Evolutionary conservation across 2,329 filamentous ascomycete species (phyloP).

Genomic region (Fusarium kyushuense): DNA sequence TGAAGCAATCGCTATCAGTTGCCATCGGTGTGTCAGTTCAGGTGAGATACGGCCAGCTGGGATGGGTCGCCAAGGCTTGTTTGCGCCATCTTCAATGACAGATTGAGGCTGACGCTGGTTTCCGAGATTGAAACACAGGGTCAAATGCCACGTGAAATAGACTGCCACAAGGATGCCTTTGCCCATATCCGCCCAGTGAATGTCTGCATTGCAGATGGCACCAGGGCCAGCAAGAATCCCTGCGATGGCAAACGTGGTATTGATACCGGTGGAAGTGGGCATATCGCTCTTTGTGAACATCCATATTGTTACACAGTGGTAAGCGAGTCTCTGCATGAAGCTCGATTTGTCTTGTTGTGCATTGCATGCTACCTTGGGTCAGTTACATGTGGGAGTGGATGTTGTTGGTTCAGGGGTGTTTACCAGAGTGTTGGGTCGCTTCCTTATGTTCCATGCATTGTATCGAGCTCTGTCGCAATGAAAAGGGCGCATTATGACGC

Average conservation of each 20-base stretch:
- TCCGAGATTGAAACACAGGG: constrained; percentile 52
- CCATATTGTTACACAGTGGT: constrained; percentile 31
- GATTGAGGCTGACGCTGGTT: constrained; percentile 54
- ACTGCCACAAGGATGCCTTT: constrained; percentile 38
- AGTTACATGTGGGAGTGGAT: constrained; percentile 18
- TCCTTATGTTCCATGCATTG: constrained; percentile 1
- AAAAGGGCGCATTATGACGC: constrained; percentile 3
- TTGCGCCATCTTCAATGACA: constrained; percentile 54
- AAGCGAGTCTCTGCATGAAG: constrained; percentile 25
- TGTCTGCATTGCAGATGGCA: constrained; percentile 27
- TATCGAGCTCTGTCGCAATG: constrained; percentile 2
- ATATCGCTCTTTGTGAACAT: constrained; percentile 41
- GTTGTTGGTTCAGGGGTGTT: constrained; percentile 19
- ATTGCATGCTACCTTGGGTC: constrained; percentile 22
- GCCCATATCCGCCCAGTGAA: constrained; percentile 27
- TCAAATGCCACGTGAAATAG: constrained; percentile 40
- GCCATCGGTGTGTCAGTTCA: constrained; percentile 36
- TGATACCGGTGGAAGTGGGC: constrained; percentile 37
- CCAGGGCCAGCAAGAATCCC: constrained; percentile 35
- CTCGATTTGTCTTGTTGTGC: constrained; percentile 6
- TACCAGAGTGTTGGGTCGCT: constrained; percentile 31
- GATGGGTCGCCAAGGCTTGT: constrained; percentile 56
- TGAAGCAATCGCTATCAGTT: constrained; percentile 45
- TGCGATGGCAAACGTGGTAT: constrained; percentile 35
- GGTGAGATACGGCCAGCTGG: constrained; percentile 47